Conservation (phyloP, 2,329 filamentous ascomycete genomes). For the Fonsecaea pedrosoi region DNA sequence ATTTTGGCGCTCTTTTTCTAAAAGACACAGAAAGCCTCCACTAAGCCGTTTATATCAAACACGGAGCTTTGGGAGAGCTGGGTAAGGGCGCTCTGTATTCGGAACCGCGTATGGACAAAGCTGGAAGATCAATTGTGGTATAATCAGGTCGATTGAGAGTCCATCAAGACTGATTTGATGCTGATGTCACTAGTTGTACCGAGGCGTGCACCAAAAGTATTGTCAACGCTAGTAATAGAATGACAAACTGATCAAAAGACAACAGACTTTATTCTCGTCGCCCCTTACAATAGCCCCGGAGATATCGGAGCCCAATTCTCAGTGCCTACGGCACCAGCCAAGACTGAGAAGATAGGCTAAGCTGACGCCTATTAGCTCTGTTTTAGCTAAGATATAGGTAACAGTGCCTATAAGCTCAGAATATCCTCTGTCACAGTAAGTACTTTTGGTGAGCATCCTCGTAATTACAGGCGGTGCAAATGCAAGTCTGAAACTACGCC, state of each 20-base stretch:
- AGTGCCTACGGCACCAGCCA: too few species aligned
- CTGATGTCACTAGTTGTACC: slow-evolving; percentile 12
- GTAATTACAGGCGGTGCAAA: too few species aligned
- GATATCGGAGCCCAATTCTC: too few species aligned
- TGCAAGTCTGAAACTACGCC: neutral
- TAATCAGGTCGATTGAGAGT: neutral
- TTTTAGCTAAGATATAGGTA: too few species aligned
- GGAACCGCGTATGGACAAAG: neutral
- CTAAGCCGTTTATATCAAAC: neutral
- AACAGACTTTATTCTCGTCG: too few species aligned
- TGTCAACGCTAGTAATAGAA: too few species aligned
- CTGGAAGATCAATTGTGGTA: neutral
- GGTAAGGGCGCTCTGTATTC: neutral
- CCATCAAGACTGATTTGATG: neutral
- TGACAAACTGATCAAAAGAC: too few species aligned
- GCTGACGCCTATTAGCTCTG: neutral
- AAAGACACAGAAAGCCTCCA: neutral
- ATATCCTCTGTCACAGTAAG: too few species aligned
- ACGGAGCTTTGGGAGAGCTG: neutral
- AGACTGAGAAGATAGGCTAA: neutral
- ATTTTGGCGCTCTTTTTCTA: neutral
- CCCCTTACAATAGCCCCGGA: too few species aligned
- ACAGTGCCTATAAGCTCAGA: too few species aligned
- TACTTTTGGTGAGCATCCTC: too few species aligned
- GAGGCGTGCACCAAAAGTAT: too few species aligned